phyloP scores from a whole-genome alignment of 495 filamentous ascomycete genomes.

The Friedmanniomyces simplex region DNA sequence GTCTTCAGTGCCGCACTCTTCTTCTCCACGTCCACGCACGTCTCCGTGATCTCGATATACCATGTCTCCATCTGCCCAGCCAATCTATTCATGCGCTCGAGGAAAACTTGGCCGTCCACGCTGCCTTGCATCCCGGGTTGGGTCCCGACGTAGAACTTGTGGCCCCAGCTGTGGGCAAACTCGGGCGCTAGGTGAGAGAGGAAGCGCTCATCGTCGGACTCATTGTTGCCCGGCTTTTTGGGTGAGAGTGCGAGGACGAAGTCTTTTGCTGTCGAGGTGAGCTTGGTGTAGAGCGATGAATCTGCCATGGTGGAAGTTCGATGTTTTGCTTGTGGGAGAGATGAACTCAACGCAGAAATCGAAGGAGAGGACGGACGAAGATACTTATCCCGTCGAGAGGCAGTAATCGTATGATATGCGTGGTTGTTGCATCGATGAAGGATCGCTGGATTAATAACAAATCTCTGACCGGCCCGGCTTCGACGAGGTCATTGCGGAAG shows the following conservation, averaged over 20 bases:
- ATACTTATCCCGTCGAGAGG: not conserved
- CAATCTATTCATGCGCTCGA: constrained; percentile 12
- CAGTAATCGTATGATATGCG: too few relatives aligned
- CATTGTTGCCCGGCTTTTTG: constrained; percentile 7
- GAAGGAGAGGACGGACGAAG: not conserved
- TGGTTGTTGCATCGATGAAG: too few relatives aligned
- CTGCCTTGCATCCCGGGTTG: constrained; percentile 5
- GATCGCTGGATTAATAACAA: too few relatives aligned
- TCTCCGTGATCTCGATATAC: constrained; percentile 8
- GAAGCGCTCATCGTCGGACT: constrained; percentile 6
- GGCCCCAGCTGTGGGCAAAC: constrained; percentile 16
- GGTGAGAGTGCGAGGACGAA: constrained; percentile 8
- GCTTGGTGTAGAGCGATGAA: constrained; percentile 3
- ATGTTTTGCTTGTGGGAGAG: not conserved
- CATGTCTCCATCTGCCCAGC: constrained; percentile 11
- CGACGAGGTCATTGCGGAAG: too few relatives aligned
- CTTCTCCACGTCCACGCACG: constrained; percentile 19
- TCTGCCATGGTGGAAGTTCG: constrained; percentile 2
- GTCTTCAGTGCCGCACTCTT: constrained; percentile 9
- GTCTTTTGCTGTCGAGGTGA: constrained; percentile 6
- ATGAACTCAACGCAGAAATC: not conserved
- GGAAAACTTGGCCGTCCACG: constrained; percentile 7
- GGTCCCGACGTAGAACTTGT: constrained; percentile 16
- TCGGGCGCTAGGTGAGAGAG: not conserved
- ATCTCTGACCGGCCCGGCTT: too few relatives aligned